These are phyloP conservation scores for Entophlyctis luteolus DNA, from an alignment of 192 early-diverging fungal species.

Conservation along the genomic window DNA sequence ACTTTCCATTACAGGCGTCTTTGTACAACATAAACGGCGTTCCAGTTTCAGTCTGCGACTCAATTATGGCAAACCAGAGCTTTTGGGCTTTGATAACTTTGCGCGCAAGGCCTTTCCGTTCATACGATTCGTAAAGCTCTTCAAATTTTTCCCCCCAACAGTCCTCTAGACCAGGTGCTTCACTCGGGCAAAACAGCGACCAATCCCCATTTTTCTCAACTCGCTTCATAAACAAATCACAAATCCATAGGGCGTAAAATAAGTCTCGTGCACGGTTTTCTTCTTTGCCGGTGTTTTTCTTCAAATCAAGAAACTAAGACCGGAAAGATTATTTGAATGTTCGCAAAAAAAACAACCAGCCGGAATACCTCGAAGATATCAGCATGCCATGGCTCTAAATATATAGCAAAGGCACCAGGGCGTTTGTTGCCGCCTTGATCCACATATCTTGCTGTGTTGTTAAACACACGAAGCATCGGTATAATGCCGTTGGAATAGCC, in stretches of 20 bases:
- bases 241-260: slow-evolving; percentile 97
- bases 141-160: slow-evolving; percentile 94
- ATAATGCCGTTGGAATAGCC: slow-evolving; percentile 94
- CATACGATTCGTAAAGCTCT: slow-evolving; percentile 77
- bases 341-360: background rate
- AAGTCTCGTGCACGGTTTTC: slow-evolving; percentile 94
- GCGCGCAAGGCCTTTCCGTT: slow-evolving; percentile 76
- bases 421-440: slow-evolving; percentile 99
- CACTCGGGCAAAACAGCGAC: slow-evolving; percentile 91
- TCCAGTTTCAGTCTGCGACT: slow-evolving; percentile 95
- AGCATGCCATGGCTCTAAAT: slow-evolving; percentile 98
- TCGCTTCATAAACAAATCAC: slow-evolving; percentile 96
- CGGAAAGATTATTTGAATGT: slow-evolving; percentile 6
- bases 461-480: slow-evolving; percentile 96
- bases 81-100: slow-evolving; percentile 95
- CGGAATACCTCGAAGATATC: slow-evolving; percentile 81
- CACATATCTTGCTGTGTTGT: slow-evolving; percentile 98
- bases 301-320: slow-evolving; percentile 82
- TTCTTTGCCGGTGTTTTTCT: slow-evolving; percentile 98
- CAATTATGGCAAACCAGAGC: slow-evolving; percentile 94
- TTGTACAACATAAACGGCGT: slow-evolving; percentile 99
- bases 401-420: slow-evolving; percentile 96
- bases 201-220: slow-evolving; percentile 92
- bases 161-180: slow-evolving; percentile 85
- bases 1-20: slow-evolving; percentile 98